Percentiles rank a stretch among this genome's conserved stretches.
phyloP scores from a whole-genome alignment of 1,284 basidiomycete genomes.

The Trametes polyzona region DNA sequence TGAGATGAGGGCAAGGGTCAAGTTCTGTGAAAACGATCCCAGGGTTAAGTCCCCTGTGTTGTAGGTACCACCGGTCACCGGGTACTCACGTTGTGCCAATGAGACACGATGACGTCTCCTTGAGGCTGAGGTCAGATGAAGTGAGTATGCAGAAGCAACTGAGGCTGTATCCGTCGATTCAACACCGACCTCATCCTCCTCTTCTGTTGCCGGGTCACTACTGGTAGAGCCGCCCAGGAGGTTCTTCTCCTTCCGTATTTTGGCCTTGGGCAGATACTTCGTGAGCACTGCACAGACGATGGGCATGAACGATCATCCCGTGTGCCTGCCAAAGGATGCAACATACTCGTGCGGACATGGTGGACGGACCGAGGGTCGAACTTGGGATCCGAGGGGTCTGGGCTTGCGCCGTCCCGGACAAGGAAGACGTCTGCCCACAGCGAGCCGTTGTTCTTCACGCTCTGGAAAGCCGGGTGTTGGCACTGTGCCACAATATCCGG shows the following conservation, averaged over 20 bases:
- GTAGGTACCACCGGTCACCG: not conserved
- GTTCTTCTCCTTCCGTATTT: conserved; percentile 82
- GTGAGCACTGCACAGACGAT: conserved; percentile 70
- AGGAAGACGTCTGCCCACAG: conserved; percentile 89
- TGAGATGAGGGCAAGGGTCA: conserved; percentile 88
- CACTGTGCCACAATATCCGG: not conserved
- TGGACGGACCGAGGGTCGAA: conserved; percentile 68
- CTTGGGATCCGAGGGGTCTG: conserved; percentile 58
- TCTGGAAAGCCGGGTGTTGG: conserved; percentile 42
- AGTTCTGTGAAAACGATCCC: conserved; percentile 53
- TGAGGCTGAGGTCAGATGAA: conserved; percentile 30
- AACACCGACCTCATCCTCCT: conserved; percentile 45
- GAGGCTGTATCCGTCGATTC: too few species aligned
- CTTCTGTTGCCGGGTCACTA: conserved; percentile 29
- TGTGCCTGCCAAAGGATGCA: too few species aligned
- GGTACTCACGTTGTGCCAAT: conserved; percentile 75
- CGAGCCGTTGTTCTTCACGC: conserved; percentile 79
- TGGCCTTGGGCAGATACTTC: conserved; percentile 75
- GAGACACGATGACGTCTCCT: conserved; percentile 69
- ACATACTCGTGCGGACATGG: conserved; percentile 80
- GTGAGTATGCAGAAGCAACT: not conserved
- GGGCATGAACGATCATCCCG: too few species aligned
- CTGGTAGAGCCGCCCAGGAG: conserved; percentile 55
- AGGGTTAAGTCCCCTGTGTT: too few species aligned
- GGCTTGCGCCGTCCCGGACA: conserved; percentile 65